These are phyloP conservation scores for Alternaria triticimaculans DNA, from an alignment of 2,329 filamentous ascomycete species.

Conservation along the genomic window DNA sequence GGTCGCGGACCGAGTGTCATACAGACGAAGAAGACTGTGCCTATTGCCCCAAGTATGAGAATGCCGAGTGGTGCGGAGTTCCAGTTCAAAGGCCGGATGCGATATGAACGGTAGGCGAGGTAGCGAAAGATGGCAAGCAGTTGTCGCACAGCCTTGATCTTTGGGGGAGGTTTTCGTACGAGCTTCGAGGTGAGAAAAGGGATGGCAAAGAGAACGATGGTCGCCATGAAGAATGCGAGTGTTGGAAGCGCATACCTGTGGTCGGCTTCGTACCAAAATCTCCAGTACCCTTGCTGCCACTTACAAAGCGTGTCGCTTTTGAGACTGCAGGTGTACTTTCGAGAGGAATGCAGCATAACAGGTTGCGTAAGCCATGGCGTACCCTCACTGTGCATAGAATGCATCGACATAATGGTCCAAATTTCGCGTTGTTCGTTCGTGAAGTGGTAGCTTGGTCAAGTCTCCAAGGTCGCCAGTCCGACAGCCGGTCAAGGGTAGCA, in stretches of 20 bases:
- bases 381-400: not conserved
- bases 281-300: not conserved
- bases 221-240: constrained; percentile 59
- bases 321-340: not conserved
- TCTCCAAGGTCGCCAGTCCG: not conserved
- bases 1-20: constrained; percentile 30
- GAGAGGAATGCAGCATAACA: not conserved
- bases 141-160: constrained; percentile 10
- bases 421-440: not conserved
- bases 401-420: not conserved
- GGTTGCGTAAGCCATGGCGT: not conserved
- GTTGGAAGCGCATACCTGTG: constrained; percentile 61
- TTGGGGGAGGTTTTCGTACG: constrained; percentile 26
- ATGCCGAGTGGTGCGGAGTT: constrained; percentile 38
- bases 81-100: constrained; percentile 28
- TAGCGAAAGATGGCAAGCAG: constrained; percentile 29
- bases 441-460: not conserved
- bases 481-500: not conserved
- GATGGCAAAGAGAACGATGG: constrained; percentile 58
- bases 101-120: constrained; percentile 37
- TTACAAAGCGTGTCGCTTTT: not conserved
- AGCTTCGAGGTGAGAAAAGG: constrained; percentile 44
- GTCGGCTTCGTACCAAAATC: constrained; percentile 59
- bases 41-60: constrained; percentile 29
- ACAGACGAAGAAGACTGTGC: constrained; percentile 38